phyloP scores from a whole-genome alignment of 306 rosid species.

The Trichosanthes truncata region DNA sequence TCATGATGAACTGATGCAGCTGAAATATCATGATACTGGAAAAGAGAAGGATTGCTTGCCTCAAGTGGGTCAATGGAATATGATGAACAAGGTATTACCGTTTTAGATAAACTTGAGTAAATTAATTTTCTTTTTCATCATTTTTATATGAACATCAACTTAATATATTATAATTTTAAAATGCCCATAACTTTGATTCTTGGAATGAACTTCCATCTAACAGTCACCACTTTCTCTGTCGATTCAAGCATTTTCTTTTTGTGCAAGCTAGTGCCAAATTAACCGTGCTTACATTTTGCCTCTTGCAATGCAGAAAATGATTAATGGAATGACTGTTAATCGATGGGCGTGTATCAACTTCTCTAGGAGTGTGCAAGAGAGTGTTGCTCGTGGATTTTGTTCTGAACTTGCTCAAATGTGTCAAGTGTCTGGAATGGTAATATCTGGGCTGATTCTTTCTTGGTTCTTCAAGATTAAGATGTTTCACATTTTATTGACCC shows the following conservation, averaged over 20 bases:
- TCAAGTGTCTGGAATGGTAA: constrained; percentile 98
- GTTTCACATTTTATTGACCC: background rate
- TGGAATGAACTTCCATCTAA: background rate
- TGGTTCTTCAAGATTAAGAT: background rate
- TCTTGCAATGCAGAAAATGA: constrained; percentile 68
- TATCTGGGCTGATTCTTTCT: constrained; percentile 10
- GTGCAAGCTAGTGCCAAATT: background rate
- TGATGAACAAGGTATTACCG: constrained; percentile 85
- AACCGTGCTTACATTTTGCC: background rate
- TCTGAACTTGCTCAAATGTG: constrained; percentile 90
- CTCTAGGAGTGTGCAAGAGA: constrained; percentile 84
- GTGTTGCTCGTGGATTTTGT: constrained; percentile 78
- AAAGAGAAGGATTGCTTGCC: constrained; percentile 96
- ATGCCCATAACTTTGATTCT: background rate
- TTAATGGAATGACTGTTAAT: constrained; percentile 89
- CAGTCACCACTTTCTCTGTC: background rate
- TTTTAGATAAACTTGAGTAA: background rate
- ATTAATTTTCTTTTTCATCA: background rate
- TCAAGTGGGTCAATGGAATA: constrained; percentile 99
- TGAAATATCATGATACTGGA: constrained; percentile 88
- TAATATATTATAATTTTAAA: background rate
- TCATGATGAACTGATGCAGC: constrained; percentile 33
- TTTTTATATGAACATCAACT: background rate
- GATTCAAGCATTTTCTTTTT: background rate
- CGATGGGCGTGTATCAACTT: constrained; percentile 97